These are phyloP conservation scores for Oryza glaberrima DNA, from an alignment of 176 grass and related monocot genomes.

Conservation along the genomic window DNA sequence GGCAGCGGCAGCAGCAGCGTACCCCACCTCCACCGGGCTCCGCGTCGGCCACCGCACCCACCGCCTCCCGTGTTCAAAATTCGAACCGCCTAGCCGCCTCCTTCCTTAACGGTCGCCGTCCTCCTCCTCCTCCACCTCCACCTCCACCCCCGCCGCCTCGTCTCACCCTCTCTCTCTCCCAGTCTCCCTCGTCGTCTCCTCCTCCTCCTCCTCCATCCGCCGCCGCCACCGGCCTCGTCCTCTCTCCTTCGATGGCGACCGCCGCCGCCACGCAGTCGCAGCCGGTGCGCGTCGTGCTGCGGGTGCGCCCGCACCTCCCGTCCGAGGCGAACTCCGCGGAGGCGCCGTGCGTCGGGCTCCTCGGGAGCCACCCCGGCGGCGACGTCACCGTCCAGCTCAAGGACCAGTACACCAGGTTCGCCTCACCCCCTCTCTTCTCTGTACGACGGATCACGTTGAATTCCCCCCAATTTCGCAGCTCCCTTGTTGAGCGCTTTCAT, in stretches of 20 bases:
- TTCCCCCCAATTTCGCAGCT: background rate
- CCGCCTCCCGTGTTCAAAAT: constrained; percentile 58
- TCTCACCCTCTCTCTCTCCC: background rate
- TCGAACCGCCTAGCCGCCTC: constrained; percentile 42
- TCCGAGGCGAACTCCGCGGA: constrained; percentile 44
- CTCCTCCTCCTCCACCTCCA: background rate
- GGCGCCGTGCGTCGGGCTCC: constrained; percentile 61
- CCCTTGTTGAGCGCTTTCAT: background rate
- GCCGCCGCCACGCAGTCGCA: constrained; percentile 30
- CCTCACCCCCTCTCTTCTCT: background rate
- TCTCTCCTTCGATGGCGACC: constrained; percentile 44
- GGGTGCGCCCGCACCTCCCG: constrained; percentile 79
- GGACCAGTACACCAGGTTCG: constrained; percentile 79
- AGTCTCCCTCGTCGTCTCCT: background rate
- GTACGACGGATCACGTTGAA: background rate
- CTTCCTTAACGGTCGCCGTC: constrained; percentile 41
- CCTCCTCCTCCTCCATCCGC: background rate
- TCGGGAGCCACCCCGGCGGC: constrained; percentile 33
- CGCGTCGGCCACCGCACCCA: constrained; percentile 2
- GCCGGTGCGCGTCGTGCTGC: constrained; percentile 77
- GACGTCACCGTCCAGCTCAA: constrained; percentile 77
- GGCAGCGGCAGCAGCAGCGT: too few species aligned
- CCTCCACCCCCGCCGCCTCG: background rate
- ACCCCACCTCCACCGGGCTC: background rate
- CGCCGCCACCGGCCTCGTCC: background rate